phyloP scores from a whole-genome alignment of 106 monocot genomes.

The Narthecium ossifragum region DNA sequence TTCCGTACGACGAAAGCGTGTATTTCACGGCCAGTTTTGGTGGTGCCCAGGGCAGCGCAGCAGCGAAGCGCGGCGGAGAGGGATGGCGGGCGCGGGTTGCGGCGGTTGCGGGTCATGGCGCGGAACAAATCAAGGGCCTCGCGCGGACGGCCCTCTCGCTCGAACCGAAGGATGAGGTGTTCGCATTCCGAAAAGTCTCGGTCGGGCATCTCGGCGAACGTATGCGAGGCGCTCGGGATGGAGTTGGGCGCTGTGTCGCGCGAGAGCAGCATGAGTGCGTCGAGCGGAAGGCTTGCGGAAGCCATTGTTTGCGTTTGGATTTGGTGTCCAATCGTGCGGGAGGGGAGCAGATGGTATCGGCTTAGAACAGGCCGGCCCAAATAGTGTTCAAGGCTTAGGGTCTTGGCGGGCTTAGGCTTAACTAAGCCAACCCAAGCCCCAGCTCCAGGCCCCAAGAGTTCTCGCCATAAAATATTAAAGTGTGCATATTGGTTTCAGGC shows the following conservation, averaged over 20 bases:
- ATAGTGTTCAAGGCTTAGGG: too few species aligned
- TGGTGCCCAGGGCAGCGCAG: slow-evolving; percentile 30
- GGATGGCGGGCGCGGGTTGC: slow-evolving; percentile 5
- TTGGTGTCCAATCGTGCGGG: too few species aligned
- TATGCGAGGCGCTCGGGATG: neutral
- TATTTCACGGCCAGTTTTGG: slow-evolving; percentile 24
- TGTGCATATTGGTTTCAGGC: too few species aligned
- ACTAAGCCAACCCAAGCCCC: too few species aligned
- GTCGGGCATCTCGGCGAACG: slow-evolving; percentile 5
- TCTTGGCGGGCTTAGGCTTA: too few species aligned
- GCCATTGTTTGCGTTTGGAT: too few species aligned
- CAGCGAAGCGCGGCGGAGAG: slow-evolving; percentile 20
- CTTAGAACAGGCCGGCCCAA: too few species aligned
- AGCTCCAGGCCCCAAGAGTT: too few species aligned
- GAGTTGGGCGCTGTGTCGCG: neutral
- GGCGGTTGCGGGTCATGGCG: slow-evolving; percentile 3
- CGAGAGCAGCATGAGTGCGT: too few species aligned
- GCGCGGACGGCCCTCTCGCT: slow-evolving; percentile 12
- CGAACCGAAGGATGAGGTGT: slow-evolving; percentile 11
- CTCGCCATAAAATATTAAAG: too few species aligned
- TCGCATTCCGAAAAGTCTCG: neutral
- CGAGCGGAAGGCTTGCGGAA: too few species aligned
- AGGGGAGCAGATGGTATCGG: too few species aligned
- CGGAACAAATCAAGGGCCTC: slow-evolving; percentile 35
- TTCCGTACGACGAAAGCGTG: slow-evolving; percentile 32